phyloP scores from a whole-genome alignment of 2,329 filamentous ascomycete genomes.

The Scopulariopsis brevicaulis region DNA sequence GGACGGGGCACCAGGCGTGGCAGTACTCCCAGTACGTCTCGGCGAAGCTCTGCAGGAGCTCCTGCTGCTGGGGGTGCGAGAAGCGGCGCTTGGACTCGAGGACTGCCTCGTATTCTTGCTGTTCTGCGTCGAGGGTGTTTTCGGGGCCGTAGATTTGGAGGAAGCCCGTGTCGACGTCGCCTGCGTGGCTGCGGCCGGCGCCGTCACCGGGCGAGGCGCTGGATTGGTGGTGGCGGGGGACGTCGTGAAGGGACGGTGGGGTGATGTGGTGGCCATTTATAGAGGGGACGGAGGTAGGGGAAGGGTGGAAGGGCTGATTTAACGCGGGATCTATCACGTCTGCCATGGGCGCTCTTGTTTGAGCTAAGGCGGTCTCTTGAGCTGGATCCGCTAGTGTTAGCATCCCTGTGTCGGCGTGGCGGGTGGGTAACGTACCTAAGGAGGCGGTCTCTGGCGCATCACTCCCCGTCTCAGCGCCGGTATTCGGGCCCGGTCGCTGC shows the following conservation, averaged over 20 bases:
- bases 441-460: background rate
- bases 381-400: background rate
- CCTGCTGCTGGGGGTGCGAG: slow-evolving; percentile 11
- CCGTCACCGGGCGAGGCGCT: slow-evolving; percentile 2
- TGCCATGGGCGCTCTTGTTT: background rate
- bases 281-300: background rate
- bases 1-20: slow-evolving; percentile 28
- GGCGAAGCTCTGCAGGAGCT: slow-evolving; percentile 24
- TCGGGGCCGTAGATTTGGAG: slow-evolving; percentile 21
- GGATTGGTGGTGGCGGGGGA: background rate
- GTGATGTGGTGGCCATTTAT: background rate
- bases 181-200: slow-evolving; percentile 14
- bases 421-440: background rate
- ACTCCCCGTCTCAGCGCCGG: background rate
- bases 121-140: slow-evolving; percentile 17
- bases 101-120: slow-evolving; percentile 16
- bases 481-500: slow-evolving; percentile 6
- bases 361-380: background rate
- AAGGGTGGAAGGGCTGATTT: background rate
- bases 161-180: slow-evolving; percentile 21
- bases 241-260: background rate
- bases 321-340: background rate
- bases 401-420: background rate
- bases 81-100: slow-evolving; percentile 11
- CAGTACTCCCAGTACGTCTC: slow-evolving; percentile 30